Base-by-base conservation (phyloP, 768 basidiomycete genomes). In the Lactarius pseudohatsudake region DNA sequence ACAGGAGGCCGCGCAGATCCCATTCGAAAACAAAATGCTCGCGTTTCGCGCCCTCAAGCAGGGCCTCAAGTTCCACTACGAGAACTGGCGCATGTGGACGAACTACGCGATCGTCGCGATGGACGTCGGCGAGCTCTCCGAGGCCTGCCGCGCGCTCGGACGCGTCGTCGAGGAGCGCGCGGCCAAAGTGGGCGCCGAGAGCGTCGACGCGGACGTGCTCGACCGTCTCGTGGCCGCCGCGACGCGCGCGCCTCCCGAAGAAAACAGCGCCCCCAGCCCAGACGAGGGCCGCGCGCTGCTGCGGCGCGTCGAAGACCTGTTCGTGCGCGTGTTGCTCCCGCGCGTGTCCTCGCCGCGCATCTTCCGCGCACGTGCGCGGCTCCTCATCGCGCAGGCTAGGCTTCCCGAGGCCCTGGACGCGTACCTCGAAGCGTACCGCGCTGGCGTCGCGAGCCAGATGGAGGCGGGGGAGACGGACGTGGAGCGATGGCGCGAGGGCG, bases 61-160 rank as follows among this genome's bases (percentile, higher is more conserved):
- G 67, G 96, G 97, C 1, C 83, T 98, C 67, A 88, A 87, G 71
- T 86, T 84, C 76, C 85, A 85, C 58, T 91, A 94, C 75, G 88
- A 92, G 32, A 96, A 94, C 73, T 98, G 96, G 96, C 85, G 94
- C 22, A 96, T 99, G 91, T 99, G 97, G 97, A 83, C 84, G 67
- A 99, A 99, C 80, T 98, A 95, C 80, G 95, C 93, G 89, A 81
- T 97, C 73, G 89, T 98, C 32, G 84, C 92, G 4, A 81, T 97
- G 76, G 94, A 98, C 70, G 91, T 98, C 22, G 96, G 96, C 8
- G 95, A 98, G 74, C 82, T 98, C 58, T 81, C 86, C 1, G 96
- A 99, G 74, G 89, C 94, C 0, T 88, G 86, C 65, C 88, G 92
- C 45, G 96, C 96, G 0, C 81, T 94, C 26, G 82, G 84, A 0